A percentile compares a stretch with the other conserved stretches of the same genome.
Conservation (phyloP, 2,329 filamentous ascomycete species). For the Paecilomyces formosus region DNA sequence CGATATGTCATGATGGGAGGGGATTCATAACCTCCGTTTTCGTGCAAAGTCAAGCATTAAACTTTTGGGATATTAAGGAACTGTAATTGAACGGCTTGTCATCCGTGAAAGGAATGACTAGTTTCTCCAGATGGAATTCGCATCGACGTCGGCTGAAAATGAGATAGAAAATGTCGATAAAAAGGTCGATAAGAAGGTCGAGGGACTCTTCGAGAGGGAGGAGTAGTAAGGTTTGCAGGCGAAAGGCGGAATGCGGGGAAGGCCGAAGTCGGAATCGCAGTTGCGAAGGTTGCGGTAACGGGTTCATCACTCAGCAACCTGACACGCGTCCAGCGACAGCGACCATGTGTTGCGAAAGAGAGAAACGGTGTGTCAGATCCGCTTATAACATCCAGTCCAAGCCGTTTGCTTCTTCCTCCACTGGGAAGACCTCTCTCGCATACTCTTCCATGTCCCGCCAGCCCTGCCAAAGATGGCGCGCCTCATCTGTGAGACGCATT, state of each 20-base stretch:
- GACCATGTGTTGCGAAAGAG: not conserved
- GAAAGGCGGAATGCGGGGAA: not conserved
- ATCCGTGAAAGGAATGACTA: not conserved
- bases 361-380: not conserved
- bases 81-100: not conserved
- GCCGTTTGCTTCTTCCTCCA: slow-evolving; percentile 92
- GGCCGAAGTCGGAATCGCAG: not conserved
- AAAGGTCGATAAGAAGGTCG: not conserved
- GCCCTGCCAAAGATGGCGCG: slow-evolving; percentile 82
- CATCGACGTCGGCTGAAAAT: not conserved
- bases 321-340: not conserved
- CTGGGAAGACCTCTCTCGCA: slow-evolving; percentile 82
- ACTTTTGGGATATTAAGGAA: not conserved
- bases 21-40: not conserved
- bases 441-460: slow-evolving; percentile 90
- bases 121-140: not conserved
- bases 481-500: slow-evolving; percentile 65
- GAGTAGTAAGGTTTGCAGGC: not conserved
- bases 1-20: not conserved
- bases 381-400: slow-evolving; percentile 73
- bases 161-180: not conserved
- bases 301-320: not conserved
- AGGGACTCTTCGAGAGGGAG: not conserved
- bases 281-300: not conserved
- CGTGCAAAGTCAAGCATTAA: not conserved